Evolutionary conservation across 345 rosid species (phyloP), one percentile per base, ranked within the genome.

Genomic region (Eucalyptus erythrocorys): DNA sequence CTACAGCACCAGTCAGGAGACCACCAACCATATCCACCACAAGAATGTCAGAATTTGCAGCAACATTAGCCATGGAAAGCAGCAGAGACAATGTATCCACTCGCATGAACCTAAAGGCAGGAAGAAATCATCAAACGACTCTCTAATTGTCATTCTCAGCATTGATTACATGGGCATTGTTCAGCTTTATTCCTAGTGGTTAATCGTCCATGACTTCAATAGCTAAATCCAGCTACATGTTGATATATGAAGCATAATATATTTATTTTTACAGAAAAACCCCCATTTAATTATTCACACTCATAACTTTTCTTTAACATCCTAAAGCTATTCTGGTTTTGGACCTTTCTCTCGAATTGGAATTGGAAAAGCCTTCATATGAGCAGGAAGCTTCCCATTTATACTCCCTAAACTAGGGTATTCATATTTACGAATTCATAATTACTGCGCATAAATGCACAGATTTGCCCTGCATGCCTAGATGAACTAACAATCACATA

Each of bases 1-100:
- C 98, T 88, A 98, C 97, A 59, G 98, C 99, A 91, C 99, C 99
- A 89, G 98, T 94, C 89, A 98, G 89, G 89, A 98, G 97, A 57
- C 99, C 99, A 90, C 98, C 99, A 91, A 96, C 95, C 96, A 93
- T 94, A 94, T 98, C 99, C 86, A 95, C 93, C 48, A 97, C 95
- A 87, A 98, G 96, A 68, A 98, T 93, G 90, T 98, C 97, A n/a
- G 95, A 93, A 90, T 94, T 92, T 34, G 96, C 94, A 27, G 95
- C 91, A 89, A 97, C 94, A 91, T 98, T 97, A 90, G 97, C 97
- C 97, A 97, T 91, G 80, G 97, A 95, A 91, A 98, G 97, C 89
- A 98, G 89, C 88, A 97, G 94, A 81, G 98, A 98, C 88, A 98
- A 92, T 42, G 95, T 90, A 93, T 98, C 99, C 80, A 97, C 93